Conservation (phyloP, 164 flowering plant species). For the Dillenia suffruticosa region DNA sequence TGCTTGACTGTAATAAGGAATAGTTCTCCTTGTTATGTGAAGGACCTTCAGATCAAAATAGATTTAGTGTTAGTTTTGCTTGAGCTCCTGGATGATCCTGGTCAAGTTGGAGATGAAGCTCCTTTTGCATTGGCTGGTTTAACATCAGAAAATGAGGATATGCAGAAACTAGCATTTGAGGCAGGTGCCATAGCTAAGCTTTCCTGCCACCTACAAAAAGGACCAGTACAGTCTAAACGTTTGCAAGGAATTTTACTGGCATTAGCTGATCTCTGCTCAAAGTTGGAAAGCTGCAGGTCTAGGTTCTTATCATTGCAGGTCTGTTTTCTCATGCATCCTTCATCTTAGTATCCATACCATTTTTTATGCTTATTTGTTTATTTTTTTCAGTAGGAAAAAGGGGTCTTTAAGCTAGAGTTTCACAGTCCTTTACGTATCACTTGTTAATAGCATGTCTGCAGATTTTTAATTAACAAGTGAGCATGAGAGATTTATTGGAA, state of each 20-base stretch:
- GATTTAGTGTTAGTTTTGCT: constrained; percentile 56
- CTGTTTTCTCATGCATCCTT: constrained; percentile 14
- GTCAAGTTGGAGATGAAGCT: constrained; percentile 92
- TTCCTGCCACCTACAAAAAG: constrained; percentile 41
- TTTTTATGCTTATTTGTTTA: constrained; percentile 3
- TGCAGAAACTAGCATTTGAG: constrained; percentile 75
- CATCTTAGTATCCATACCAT: constrained; percentile 3
- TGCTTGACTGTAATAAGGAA: constrained; percentile 66
- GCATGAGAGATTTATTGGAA: too few relatives aligned
- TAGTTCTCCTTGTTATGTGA: constrained; percentile 45
- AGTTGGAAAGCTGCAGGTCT: constrained; percentile 75
- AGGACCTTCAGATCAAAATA: constrained; percentile 46
- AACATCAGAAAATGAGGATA: constrained; percentile 58
- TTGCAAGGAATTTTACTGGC: constrained; percentile 65
- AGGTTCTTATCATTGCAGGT: constrained; percentile 65
- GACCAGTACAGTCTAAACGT: constrained; percentile 39
- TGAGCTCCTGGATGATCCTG: constrained; percentile 88
- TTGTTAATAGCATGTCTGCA: background rate
- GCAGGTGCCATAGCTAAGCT: constrained; percentile 60
- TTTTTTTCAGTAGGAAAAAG: background rate
- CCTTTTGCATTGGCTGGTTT: constrained; percentile 67
- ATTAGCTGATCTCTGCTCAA: constrained; percentile 78
- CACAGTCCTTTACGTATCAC: background rate
- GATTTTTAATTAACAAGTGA: too few relatives aligned
- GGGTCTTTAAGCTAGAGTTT: background rate